Evolutionary conservation across 108 stramenopile genomes (phyloP).

Genomic region (Chaetoceros tenuissimus): DNA sequence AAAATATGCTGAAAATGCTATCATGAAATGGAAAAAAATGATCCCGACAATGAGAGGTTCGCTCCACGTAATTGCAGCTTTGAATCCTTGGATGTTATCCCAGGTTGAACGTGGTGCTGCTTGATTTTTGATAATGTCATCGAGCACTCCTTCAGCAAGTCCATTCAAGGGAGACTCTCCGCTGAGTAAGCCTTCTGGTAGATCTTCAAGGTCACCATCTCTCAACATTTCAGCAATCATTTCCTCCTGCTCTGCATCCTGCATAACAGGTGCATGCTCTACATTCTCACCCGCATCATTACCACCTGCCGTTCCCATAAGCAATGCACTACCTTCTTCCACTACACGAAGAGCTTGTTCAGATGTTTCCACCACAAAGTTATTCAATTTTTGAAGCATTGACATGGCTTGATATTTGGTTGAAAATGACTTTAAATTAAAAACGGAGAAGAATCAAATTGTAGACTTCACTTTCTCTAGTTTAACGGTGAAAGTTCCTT

Average conservation of each 20-base stretch:
- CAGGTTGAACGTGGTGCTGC: neutral
- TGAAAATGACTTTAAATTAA: neutral
- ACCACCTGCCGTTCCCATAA: neutral
- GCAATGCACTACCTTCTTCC: neutral
- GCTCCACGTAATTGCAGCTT: slow-evolving; percentile 69
- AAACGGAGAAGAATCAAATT: too few species aligned
- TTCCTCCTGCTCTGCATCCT: too few species aligned
- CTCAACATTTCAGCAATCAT: neutral
- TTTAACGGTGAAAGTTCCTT: too few species aligned
- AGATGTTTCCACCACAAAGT: neutral
- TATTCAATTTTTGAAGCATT: neutral
- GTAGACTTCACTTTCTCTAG: too few species aligned
- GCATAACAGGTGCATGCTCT: too few species aligned
- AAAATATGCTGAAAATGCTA: slow-evolving; percentile 38
- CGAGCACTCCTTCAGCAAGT: slow-evolving; percentile 67
- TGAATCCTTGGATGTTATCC: slow-evolving; percentile 33
- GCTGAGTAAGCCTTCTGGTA: neutral
- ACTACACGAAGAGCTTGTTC: neutral
- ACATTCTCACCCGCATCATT: neutral
- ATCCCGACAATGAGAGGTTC: slow-evolving; percentile 65
- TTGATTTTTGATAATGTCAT: slow-evolving; percentile 48
- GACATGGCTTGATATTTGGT: neutral
- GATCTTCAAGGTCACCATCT: neutral
- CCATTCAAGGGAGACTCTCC: slow-evolving; percentile 60
- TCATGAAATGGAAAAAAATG: slow-evolving; percentile 48